A percentile compares a stretch with the other conserved stretches of the same genome.
Conservation (phyloP, 495 filamentous ascomycete genomes). For the Trichoderma gamsii region DNA sequence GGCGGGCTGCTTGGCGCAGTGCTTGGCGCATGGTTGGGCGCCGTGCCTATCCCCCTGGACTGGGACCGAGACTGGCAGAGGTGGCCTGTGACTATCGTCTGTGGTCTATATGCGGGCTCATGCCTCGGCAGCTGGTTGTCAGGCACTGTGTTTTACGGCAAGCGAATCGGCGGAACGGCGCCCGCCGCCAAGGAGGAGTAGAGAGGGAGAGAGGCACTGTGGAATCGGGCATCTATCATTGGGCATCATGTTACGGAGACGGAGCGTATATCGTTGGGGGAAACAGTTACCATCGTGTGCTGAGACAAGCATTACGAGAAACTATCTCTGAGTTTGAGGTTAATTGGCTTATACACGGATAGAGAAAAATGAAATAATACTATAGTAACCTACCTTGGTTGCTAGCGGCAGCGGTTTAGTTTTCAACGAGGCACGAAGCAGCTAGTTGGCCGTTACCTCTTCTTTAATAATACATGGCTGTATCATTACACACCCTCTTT, state of each 20-base stretch:
- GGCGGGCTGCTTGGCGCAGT: slow-evolving; percentile 59
- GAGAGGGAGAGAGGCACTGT: background rate
- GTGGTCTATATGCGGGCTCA: slow-evolving; percentile 38
- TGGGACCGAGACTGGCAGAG: slow-evolving; percentile 97
- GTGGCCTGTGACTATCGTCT: slow-evolving; percentile 82
- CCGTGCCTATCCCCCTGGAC: slow-evolving; percentile 90
- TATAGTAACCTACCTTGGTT: background rate
- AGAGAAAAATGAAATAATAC: background rate
- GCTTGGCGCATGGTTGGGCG: slow-evolving; percentile 69
- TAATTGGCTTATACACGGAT: slow-evolving; percentile 1
- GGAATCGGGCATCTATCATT: background rate
- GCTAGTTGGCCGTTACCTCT: background rate
- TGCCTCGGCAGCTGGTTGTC: slow-evolving; percentile 32
- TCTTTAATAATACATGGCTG: background rate
- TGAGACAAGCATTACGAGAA: background rate
- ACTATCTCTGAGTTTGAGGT: background rate
- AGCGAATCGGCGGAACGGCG: slow-evolving; percentile 25
- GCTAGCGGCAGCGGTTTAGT: background rate
- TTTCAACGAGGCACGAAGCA: background rate
- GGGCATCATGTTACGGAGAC: background rate
- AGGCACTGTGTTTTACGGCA: slow-evolving; percentile 35
- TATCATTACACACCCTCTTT: background rate
- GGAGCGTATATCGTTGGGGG: background rate
- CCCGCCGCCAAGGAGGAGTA: background rate
- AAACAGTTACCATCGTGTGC: background rate